Base-by-base conservation (phyloP, 2,329 filamentous ascomycete species). In the Arachnomyces sp. region DNA sequence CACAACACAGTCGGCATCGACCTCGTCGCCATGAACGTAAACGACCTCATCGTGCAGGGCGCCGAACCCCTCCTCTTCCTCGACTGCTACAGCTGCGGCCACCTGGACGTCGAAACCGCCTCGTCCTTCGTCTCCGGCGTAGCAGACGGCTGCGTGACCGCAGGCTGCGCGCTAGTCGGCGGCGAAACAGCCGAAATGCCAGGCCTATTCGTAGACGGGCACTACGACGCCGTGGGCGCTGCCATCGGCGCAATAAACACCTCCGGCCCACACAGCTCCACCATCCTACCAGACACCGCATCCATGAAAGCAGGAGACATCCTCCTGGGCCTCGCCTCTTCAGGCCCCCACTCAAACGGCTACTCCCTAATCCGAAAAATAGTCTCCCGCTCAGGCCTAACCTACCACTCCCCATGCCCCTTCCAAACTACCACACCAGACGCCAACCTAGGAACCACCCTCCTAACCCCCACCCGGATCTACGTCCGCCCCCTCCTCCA, bases 141-240 rank as follows among this genome's bases (percentile, higher is more conserved):
- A 2, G 88, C 89, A 2, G 75, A 81, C 20, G 92, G 92, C 35
- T 98, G 92, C 66, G 78, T 79, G 44, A 77, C 88, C 56, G 79
- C 90, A 0, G 82, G 82, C 33, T 94, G 90, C 57, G 89, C 89
- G 12, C 75, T 98, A 2, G 84, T 96, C n/a, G 92, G 92, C 30
- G 92, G 92, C 33, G 92, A 98, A 67, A 98, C 92, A 1, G 92
- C 92, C 5, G 92, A 98, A 67, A 96, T 98, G 92, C 90, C 90
- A 0, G 89, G 89, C 40, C 86, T 96, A 71, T 95, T 94, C 68
- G 73, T 81, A 48, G 79, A 77, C 39, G 84, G 87, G 36, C 86
- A 93, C 57, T 98, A 96, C 61, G 92, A 98, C 55, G 88, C 89
- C 6, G 89, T 87, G 15, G 92, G 92, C 46, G 84, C 84, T 30